Conservation (phyloP, 495 filamentous ascomycete species). For the Xanthoparmelia taractica region DNA sequence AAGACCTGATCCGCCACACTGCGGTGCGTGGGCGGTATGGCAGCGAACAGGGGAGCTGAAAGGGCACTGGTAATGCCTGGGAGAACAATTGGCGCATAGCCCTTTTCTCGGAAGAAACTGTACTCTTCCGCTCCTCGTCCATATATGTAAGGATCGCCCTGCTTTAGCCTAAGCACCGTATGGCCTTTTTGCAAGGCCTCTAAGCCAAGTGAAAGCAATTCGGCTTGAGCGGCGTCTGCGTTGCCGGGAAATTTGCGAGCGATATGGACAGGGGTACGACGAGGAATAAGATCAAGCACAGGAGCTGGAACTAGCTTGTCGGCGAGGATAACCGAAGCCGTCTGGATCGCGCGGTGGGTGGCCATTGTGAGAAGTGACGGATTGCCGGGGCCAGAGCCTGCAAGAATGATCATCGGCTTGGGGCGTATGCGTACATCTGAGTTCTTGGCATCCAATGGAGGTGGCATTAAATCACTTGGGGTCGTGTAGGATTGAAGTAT, state of each 20-base stretch:
- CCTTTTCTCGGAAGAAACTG: slow-evolving; percentile 69
- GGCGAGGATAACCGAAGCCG: slow-evolving; percentile 80
- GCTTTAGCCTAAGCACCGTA: slow-evolving; percentile 82
- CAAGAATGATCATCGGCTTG: slow-evolving; percentile 69
- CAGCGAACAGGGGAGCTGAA: slow-evolving; percentile 78
- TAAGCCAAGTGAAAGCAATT: slow-evolving; percentile 75
- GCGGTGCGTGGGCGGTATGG: slow-evolving; percentile 80
- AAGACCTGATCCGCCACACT: slow-evolving; percentile 87
- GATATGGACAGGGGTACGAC: slow-evolving; percentile 81
- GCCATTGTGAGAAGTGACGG: slow-evolving; percentile 85
- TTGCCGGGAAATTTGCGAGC: slow-evolving; percentile 97
- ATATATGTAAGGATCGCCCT: slow-evolving; percentile 95
- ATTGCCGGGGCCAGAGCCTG: slow-evolving; percentile 88
- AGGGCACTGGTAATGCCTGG: slow-evolving; percentile 87
- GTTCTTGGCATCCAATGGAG: slow-evolving; percentile 21
- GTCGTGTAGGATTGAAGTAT: slow-evolving; percentile 59
- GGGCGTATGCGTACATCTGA: slow-evolving; percentile 21
- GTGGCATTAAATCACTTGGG: slow-evolving; percentile 21
- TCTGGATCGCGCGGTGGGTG: slow-evolving; percentile 75
- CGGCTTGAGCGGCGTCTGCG: slow-evolving; percentile 85
- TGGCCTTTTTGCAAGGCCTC: slow-evolving; percentile 62
- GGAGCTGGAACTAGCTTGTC: slow-evolving; percentile 92
- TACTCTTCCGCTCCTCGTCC: slow-evolving; percentile 90
- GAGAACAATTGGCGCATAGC: slow-evolving; percentile 63
- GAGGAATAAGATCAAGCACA: slow-evolving; percentile 81